phyloP scores from a whole-genome alignment of 2,329 filamentous ascomycete species.

The Fusarium sp. region DNA sequence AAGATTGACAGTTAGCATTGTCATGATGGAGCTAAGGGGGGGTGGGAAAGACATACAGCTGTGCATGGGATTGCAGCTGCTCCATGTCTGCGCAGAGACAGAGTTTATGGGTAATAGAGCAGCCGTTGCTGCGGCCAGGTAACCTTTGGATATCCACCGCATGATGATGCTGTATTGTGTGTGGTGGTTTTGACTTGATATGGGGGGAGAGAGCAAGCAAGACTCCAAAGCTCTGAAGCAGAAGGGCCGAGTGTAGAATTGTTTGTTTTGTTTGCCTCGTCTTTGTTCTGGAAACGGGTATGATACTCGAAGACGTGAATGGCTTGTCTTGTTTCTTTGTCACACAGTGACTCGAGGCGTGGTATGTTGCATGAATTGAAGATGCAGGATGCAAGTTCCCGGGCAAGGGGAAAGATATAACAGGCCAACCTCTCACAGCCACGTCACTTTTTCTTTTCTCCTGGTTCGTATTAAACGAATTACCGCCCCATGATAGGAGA shows the following conservation, averaged over 20 bases:
- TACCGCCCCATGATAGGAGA: neutral
- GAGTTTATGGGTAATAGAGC: conserved; percentile 39
- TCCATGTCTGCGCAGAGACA: conserved; percentile 55
- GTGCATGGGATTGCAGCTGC: conserved; percentile 54
- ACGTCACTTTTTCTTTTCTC: conserved; percentile 19
- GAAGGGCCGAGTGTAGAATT: neutral
- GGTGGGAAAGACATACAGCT: conserved; percentile 45
- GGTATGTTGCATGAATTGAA: neutral
- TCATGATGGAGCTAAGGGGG: neutral
- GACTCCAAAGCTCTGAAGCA: neutral
- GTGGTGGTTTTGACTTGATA: neutral
- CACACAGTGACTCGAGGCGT: neutral
- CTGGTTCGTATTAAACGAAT: neutral
- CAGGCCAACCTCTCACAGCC: conserved; percentile 1
- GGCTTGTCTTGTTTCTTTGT: neutral
- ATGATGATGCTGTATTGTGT: conserved; percentile 32
- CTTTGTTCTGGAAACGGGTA: neutral
- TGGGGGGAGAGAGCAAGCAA: neutral
- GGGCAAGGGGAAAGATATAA: conserved; percentile 10
- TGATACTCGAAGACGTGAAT: neutral
- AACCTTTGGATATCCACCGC: conserved; percentile 35
- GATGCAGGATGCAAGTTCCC: conserved; percentile 22
- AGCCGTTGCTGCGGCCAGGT: conserved; percentile 36
- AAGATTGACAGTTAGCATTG: conserved; percentile 6
- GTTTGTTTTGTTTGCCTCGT: neutral